phyloP scores from a whole-genome alignment of 2,329 filamentous ascomycete species.

The Catunica adiposa region DNA sequence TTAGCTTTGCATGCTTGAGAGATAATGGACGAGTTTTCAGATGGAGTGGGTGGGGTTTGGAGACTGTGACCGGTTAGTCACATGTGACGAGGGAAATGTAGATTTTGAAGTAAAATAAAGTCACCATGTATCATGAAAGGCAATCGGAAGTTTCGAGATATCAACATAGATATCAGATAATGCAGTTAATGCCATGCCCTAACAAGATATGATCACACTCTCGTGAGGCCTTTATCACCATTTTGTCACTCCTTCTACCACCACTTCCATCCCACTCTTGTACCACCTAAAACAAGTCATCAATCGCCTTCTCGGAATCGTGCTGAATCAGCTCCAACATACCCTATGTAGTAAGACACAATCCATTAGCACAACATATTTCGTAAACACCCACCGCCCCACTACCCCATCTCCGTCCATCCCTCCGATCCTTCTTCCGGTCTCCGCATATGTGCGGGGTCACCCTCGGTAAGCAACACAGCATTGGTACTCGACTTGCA shows the following conservation, averaged over 20 bases:
- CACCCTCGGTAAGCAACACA: background rate
- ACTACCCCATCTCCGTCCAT: no score
- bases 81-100: background rate
- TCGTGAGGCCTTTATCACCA: background rate
- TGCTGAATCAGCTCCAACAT: slow-evolving; percentile 90
- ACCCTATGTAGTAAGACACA: slow-evolving; percentile 36
- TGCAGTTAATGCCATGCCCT: no score
- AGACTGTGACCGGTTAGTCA: background rate
- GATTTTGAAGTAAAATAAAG: no score
- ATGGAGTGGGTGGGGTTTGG: background rate
- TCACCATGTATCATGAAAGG: no score
- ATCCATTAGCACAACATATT: background rate
- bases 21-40: background rate
- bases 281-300: slow-evolving; percentile 53
- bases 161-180: no score
- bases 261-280: background rate
- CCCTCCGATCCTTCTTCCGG: no score
- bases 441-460: no score
- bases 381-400: no score
- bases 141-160: no score
- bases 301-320: slow-evolving; percentile 82
- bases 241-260: background rate
- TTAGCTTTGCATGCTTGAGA: background rate
- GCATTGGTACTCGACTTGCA: background rate
- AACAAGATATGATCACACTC: background rate